phyloP scores from a whole-genome alignment of 2,329 filamentous ascomycete species.

The Exophiala phaeomuriformis region DNA sequence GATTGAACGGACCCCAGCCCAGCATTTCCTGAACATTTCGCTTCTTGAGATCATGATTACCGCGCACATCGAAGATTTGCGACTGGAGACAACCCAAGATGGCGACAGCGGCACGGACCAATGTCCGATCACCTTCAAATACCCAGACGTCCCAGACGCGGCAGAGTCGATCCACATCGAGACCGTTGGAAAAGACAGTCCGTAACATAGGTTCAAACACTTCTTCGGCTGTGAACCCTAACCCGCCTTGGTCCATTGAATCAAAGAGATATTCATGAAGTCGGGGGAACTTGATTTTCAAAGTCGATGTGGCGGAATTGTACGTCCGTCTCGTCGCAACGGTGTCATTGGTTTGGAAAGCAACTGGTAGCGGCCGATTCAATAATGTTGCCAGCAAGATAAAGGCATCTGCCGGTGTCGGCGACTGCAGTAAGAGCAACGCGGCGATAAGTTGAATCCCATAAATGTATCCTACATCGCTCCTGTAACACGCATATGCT shows the following conservation, averaged over 20 bases:
- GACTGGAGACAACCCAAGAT: constrained; percentile 38
- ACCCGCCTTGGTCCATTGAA: constrained; percentile 24
- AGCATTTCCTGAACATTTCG: constrained; percentile 28
- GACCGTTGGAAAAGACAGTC: constrained; percentile 46
- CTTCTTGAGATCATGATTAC: constrained; percentile 33
- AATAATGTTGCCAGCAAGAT: constrained; percentile 54
- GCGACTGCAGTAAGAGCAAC: constrained; percentile 51
- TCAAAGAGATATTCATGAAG: constrained; percentile 48
- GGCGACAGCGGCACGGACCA: constrained; percentile 41
- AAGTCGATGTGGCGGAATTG: constrained; percentile 47
- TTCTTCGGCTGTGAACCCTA: constrained; percentile 33
- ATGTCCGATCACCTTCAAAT: constrained; percentile 51
- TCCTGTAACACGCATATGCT: constrained; percentile 57
- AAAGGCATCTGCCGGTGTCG: constrained; percentile 48
- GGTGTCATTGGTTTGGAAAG: constrained; percentile 53
- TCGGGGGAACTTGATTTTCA: constrained; percentile 52
- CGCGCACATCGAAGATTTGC: constrained; percentile 37
- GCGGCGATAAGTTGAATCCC: constrained; percentile 55
- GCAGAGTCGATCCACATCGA: constrained; percentile 47
- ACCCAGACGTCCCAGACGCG: constrained; percentile 56
- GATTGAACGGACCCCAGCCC: constrained; percentile 32
- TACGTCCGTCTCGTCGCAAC: constrained; percentile 51
- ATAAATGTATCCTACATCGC: constrained; percentile 54
- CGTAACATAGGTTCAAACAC: constrained; percentile 50
- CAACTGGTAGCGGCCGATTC: constrained; percentile 54